Conservation (phyloP, 2,329 filamentous ascomycete genomes). For the Pyrenochaeta sp. region DNA sequence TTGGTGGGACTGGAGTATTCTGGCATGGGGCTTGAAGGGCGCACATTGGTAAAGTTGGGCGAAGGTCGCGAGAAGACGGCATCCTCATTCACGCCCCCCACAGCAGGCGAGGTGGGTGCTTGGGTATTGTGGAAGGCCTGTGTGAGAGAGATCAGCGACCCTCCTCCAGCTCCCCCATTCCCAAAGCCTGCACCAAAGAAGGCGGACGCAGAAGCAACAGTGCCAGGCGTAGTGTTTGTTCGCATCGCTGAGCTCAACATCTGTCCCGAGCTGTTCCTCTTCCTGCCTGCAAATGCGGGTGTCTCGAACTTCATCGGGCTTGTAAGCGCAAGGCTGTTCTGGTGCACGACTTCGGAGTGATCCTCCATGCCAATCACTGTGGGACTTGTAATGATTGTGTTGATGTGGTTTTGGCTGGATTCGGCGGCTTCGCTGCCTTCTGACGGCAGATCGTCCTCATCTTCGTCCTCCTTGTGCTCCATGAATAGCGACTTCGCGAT, state of each 20-base stretch:
- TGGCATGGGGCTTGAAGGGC: conserved; percentile 47
- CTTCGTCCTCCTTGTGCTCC: conserved; percentile 20
- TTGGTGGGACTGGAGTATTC: conserved; percentile 51
- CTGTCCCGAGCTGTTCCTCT: conserved; percentile 49
- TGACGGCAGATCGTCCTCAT: conserved; percentile 22
- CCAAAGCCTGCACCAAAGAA: conserved; percentile 44
- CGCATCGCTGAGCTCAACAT: conserved; percentile 48
- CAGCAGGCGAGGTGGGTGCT: conserved; percentile 53
- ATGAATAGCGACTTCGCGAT: conserved; percentile 28
- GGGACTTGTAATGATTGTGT: conserved; percentile 37
- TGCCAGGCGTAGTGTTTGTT: conserved; percentile 53
- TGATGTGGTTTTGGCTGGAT: conserved; percentile 37
- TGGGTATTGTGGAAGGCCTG: conserved; percentile 57
- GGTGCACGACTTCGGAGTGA: conserved; percentile 22
- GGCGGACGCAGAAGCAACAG: conserved; percentile 41
- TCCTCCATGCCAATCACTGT: conserved; percentile 38
- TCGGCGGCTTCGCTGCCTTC: conserved; percentile 27
- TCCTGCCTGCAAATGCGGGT: conserved; percentile 50
- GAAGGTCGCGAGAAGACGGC: conserved; percentile 55
- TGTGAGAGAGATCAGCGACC: conserved; percentile 50
- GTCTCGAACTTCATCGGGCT: conserved; percentile 51
- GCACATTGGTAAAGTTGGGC: conserved; percentile 48
- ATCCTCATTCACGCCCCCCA: conserved; percentile 50
- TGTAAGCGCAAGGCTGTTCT: conserved; percentile 28
- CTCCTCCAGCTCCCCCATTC: conserved; percentile 22